These are phyloP conservation scores for Penicillium verrucosum DNA, from an alignment of 2,329 filamentous ascomycete species.

Conservation along the genomic window DNA sequence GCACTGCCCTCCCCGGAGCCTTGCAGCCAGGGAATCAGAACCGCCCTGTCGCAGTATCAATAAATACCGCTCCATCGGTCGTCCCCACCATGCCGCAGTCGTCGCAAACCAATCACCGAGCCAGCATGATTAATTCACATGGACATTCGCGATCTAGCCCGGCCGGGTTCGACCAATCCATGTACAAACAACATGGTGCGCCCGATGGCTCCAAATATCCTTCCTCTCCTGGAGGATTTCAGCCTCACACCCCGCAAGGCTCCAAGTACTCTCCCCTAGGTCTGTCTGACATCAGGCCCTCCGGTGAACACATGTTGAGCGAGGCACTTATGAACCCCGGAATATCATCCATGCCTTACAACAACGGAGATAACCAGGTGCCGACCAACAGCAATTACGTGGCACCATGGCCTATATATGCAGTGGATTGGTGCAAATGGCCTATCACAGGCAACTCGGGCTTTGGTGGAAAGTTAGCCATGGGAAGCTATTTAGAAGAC, in stretches of 20 bases:
- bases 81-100: conserved; percentile 55
- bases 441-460: conserved; percentile 61
- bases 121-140: conserved; percentile 64
- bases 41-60: conserved; percentile 52
- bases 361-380: conserved; percentile 59
- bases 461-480: conserved; percentile 84
- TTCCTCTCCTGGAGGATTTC: conserved; percentile 44
- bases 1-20: conserved; percentile 54
- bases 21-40: conserved; percentile 55
- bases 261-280: conserved; percentile 82
- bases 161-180: conserved; percentile 57
- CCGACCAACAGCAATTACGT: conserved; percentile 84
- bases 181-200: conserved; percentile 61
- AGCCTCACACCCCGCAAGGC: conserved; percentile 53
- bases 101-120: conserved; percentile 55
- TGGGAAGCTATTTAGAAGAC: conserved; percentile 96
- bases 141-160: conserved; percentile 84
- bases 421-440: conserved; percentile 99
- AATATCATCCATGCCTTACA: conserved; percentile 53
- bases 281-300: conserved; percentile 84
- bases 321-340: conserved; percentile 64
- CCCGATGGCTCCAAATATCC: conserved; percentile 67
- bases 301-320: conserved; percentile 75
- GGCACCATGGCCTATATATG: conserved; percentile 92
- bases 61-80: conserved; percentile 57